Evolutionary conservation across 768 basidiomycete species (phyloP).

Genomic region (Leccinum longicurvipes): DNA sequence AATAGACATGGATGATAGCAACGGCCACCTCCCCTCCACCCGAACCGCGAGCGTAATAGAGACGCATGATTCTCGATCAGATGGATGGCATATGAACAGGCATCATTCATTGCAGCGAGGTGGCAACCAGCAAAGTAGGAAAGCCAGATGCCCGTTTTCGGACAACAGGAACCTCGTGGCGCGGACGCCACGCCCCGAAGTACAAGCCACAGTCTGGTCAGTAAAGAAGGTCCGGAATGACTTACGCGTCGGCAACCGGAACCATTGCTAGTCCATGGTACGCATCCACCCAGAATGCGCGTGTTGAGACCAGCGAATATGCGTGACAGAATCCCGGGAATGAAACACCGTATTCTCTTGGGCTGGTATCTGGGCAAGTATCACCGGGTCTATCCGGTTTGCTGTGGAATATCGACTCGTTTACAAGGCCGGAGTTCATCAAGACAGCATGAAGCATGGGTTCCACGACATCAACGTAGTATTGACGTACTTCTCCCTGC

Average conservation of each 20-base stretch:
- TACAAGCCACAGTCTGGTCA: neutral
- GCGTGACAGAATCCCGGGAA: constrained; percentile 32
- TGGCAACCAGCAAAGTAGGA: constrained; percentile 11
- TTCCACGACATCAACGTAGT: constrained; percentile 28
- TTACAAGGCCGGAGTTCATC: constrained; percentile 3
- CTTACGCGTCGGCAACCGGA: constrained; percentile 80
- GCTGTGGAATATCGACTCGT: neutral
- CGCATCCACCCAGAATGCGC: constrained; percentile 80
- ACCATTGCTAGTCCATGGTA: constrained; percentile 82
- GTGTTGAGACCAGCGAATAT: constrained; percentile 69
- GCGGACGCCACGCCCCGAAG: constrained; percentile 8
- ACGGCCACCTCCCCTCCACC: constrained; percentile 17
- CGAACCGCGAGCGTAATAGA: constrained; percentile 7
- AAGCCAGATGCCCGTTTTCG: constrained; percentile 4
- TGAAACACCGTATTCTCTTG: constrained; percentile 16
- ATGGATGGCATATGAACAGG: constrained; percentile 16
- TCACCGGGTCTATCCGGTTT: neutral
- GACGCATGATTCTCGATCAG: constrained; percentile 18
- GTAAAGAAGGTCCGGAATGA: constrained; percentile 13
- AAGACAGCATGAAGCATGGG: constrained; percentile 27
- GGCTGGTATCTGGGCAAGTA: neutral
- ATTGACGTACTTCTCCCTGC: constrained; percentile 36
- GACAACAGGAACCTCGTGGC: constrained; percentile 20
- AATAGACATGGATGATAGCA: constrained; percentile 16
- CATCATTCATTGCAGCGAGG: constrained; percentile 4